Conservation (phyloP, 192 early-diverging fungal genomes). For the Entomortierella lignicola region DNA sequence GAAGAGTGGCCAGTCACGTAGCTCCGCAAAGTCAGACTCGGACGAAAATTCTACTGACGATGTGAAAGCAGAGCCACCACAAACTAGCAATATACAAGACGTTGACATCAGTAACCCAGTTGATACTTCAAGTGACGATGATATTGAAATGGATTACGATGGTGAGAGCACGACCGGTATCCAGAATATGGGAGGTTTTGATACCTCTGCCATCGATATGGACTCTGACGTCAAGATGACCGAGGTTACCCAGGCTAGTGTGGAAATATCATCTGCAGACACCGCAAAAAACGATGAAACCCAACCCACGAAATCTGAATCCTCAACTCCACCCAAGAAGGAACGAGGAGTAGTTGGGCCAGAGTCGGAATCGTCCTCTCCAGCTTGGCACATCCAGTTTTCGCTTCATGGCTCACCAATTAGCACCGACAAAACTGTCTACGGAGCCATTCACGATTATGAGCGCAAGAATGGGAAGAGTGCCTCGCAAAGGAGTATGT, state of each 20-base stretch:
- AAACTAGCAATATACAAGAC: conserved; percentile 24
- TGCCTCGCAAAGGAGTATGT: conserved; percentile 59
- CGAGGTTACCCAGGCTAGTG: conserved; percentile 32
- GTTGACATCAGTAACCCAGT: conserved; percentile 13
- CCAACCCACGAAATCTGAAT: background rate
- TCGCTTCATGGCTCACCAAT: conserved; percentile 60
- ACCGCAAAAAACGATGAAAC: conserved; percentile 16
- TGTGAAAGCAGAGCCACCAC: background rate
- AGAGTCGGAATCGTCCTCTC: background rate
- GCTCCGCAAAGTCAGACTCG: background rate
- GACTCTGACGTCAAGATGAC: conserved; percentile 31
- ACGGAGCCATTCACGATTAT: conserved; percentile 72
- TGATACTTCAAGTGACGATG: conserved; percentile 34
- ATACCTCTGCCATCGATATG: conserved; percentile 18
- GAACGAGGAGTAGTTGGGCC: background rate
- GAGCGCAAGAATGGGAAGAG: conserved; percentile 53
- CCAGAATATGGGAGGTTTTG: conserved; percentile 11
- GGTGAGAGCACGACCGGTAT: conserved; percentile 1
- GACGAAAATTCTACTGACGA: conserved; percentile 30
- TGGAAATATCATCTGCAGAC: background rate
- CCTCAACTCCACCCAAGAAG: conserved; percentile 3
- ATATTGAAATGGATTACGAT: conserved; percentile 41
- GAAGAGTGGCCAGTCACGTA: background rate
- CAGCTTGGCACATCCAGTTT: conserved; percentile 70
- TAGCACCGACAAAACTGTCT: conserved; percentile 69